These are phyloP conservation scores for Cryphonectria japonica DNA, from an alignment of 2,329 filamentous ascomycete genomes.

Conservation along the genomic window DNA sequence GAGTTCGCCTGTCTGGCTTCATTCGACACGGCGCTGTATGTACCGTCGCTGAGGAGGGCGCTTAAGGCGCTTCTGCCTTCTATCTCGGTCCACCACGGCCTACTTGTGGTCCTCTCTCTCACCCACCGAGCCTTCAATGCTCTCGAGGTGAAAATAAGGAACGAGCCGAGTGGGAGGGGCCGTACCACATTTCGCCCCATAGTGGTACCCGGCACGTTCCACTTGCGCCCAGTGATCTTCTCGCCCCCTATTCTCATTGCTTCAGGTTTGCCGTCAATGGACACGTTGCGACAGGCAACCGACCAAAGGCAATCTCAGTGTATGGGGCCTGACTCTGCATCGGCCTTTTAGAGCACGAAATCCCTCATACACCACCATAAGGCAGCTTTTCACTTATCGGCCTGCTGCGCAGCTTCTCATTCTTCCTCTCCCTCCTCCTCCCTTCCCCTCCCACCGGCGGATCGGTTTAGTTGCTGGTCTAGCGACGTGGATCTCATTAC, in stretches of 20 bases:
- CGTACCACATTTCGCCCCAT: not conserved
- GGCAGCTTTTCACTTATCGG: not conserved
- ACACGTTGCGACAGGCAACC: not conserved
- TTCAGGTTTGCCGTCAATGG: not conserved
- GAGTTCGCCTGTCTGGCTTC: not conserved
- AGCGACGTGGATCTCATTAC: not conserved
- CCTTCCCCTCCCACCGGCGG: not conserved
- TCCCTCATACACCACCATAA: not conserved
- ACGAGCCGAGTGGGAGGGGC: conserved; percentile 4
- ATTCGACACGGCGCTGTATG: not conserved
- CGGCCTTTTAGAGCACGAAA: not conserved
- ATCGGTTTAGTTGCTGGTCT: not conserved
- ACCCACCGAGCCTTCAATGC: not conserved
- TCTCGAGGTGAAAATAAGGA: conserved; percentile 2
- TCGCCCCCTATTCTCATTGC: not conserved
- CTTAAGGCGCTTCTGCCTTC: not conserved
- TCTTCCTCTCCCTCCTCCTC: not conserved
- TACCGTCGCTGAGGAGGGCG: not conserved
- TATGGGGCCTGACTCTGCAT: not conserved
- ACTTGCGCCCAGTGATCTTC: not conserved
- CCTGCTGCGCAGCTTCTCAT: not conserved
- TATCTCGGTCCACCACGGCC: not conserved
- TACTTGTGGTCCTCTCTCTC: not conserved
- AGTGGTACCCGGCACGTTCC: not conserved
- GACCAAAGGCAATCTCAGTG: not conserved